Conservation (phyloP, 768 basidiomycete genomes). For the Boletus pseudopeckii region DNA sequence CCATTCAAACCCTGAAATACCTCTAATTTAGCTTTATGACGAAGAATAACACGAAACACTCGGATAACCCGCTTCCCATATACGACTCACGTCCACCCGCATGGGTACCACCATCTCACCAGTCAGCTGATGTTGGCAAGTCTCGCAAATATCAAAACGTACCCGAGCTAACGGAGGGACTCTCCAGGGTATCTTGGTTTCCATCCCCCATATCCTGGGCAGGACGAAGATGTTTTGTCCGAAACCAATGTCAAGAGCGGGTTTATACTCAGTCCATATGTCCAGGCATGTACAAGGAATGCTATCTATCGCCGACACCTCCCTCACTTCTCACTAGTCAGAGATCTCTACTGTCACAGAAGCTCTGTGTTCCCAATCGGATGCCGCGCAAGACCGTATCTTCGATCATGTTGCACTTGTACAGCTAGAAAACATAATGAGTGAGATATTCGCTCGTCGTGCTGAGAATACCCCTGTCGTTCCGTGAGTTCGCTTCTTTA, state of each 20-base stretch:
- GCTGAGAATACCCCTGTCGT: conserved; percentile 53
- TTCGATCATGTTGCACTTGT: conserved; percentile 49
- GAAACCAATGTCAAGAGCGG: conserved; percentile 65
- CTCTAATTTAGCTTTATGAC: conserved; percentile 10
- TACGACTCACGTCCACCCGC: conserved; percentile 67
- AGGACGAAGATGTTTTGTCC: conserved; percentile 73
- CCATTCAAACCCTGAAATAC: background rate
- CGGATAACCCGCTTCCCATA: conserved; percentile 40
- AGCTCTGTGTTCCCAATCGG: conserved; percentile 10
- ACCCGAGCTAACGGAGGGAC: background rate
- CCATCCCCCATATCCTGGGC: conserved; percentile 68
- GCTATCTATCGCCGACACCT: background rate
- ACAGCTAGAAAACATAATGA: conserved; percentile 72
- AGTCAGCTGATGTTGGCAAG: conserved; percentile 66
- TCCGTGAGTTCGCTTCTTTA: conserved; percentile 48
- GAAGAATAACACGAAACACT: conserved; percentile 25
- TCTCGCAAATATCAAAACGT: background rate
- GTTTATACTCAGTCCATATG: conserved; percentile 48
- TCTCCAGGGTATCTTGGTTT: conserved; percentile 69
- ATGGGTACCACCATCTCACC: conserved; percentile 71
- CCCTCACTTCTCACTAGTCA: conserved; percentile 16
- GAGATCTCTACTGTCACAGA: conserved; percentile 18
- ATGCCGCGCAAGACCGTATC: conserved; percentile 40
- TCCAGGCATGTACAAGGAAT: conserved; percentile 47
- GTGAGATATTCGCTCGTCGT: conserved; percentile 66